Conservation (phyloP, 2,329 filamentous ascomycete species). For the Talaromyces sp. region DNA sequence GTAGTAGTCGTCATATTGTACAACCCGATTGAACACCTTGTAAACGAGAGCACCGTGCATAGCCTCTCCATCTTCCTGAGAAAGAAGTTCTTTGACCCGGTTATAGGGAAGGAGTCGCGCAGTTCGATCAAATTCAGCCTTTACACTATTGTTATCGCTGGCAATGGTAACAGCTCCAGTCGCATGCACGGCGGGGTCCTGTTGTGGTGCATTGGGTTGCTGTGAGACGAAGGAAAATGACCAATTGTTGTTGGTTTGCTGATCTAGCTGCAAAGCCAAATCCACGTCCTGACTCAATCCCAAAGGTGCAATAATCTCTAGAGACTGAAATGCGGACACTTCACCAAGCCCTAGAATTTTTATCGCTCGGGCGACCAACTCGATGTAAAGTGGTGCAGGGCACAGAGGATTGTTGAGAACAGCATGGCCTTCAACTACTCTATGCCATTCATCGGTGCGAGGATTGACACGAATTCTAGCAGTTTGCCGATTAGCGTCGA, state of each 20-base stretch:
- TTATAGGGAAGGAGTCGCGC: not conserved
- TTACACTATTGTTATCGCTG: not conserved
- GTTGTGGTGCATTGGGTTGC: not conserved
- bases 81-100: not conserved
- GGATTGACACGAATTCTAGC: not conserved
- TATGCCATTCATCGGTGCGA: not conserved
- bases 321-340: not conserved
- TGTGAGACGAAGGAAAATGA: not conserved
- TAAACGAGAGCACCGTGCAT: constrained; percentile 20
- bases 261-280: not conserved
- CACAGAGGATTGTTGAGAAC: not conserved
- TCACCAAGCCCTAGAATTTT: not conserved
- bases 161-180: not conserved
- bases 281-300: not conserved
- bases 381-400: constrained; percentile 10
- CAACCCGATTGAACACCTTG: constrained; percentile 15
- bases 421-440: not conserved
- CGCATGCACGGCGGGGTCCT: not conserved
- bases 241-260: not conserved
- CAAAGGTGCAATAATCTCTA: not conserved
- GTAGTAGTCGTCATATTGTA: constrained; percentile 17
- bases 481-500: not conserved
- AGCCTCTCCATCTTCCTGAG: constrained; percentile 11
- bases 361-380: not conserved
- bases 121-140: not conserved